Conservation (phyloP, 352 stramenopile genomes). For the Phytophthora aleatoria region DNA sequence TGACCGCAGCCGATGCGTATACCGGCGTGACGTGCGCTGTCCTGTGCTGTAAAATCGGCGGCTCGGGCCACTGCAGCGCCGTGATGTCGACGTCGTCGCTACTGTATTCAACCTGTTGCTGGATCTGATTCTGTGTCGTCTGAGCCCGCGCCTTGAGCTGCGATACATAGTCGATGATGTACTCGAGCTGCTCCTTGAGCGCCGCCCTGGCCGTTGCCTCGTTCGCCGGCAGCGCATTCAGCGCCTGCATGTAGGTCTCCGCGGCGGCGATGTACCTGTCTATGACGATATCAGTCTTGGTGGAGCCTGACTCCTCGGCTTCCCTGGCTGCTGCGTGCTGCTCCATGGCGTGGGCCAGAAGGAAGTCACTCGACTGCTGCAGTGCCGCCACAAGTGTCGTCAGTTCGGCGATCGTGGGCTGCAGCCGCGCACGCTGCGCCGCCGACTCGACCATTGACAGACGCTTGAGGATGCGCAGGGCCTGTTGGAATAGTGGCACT, state of each 20-base stretch:
- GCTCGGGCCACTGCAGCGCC: constrained; percentile 50
- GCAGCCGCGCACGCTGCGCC: constrained; percentile 63
- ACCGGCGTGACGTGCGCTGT: constrained; percentile 17
- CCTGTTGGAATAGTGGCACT: constrained; percentile 52
- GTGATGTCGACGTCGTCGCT: constrained; percentile 12
- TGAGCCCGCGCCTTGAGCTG: constrained; percentile 42
- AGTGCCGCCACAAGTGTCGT: constrained; percentile 46
- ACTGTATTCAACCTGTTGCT: not conserved
- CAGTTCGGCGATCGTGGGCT: constrained; percentile 63
- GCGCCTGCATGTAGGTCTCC: constrained; percentile 73
- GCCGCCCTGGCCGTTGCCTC: constrained; percentile 39
- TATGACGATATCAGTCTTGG: constrained; percentile 22
- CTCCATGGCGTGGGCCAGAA: constrained; percentile 38
- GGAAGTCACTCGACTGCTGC: constrained; percentile 41
- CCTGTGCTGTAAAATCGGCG: constrained; percentile 30
- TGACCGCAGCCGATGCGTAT: constrained; percentile 17
- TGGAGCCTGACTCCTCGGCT: constrained; percentile 20
- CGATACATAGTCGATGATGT: constrained; percentile 72
- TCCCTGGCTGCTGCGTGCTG: constrained; percentile 41
- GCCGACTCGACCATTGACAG: constrained; percentile 78
- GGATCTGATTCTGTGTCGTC: constrained; percentile 11
- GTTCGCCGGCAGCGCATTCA: constrained; percentile 41
- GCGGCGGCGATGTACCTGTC: constrained; percentile 63
- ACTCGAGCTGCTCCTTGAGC: constrained; percentile 74
- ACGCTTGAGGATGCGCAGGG: constrained; percentile 65